Evolutionary conservation across 495 filamentous ascomycete genomes (phyloP).

Genomic region (Hypoxylon subgilvum): DNA sequence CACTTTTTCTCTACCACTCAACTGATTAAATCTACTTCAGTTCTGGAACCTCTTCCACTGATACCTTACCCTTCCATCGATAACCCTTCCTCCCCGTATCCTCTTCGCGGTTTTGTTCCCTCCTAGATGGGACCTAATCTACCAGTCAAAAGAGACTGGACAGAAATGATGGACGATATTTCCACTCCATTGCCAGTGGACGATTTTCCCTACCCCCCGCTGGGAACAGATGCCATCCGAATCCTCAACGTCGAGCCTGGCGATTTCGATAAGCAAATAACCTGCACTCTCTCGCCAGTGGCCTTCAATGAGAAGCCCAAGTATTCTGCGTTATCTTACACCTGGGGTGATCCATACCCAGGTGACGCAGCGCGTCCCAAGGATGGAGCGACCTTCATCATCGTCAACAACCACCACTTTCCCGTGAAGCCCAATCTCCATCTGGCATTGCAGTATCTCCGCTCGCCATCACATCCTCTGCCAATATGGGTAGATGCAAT

Average conservation of each 20-base stretch:
- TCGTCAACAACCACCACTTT: constrained; percentile 27
- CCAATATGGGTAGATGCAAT: constrained; percentile 9
- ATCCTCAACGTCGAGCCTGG: constrained; percentile 29
- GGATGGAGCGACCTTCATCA: constrained; percentile 7
- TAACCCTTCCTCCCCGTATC: too few species aligned
- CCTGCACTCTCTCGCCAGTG: constrained; percentile 15
- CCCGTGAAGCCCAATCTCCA: constrained; percentile 27
- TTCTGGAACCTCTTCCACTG: too few species aligned
- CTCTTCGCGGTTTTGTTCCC: too few species aligned
- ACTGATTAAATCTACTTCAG: too few species aligned
- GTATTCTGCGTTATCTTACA: constrained; percentile 35
- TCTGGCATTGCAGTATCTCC: constrained; percentile 30
- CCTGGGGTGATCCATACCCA: constrained; percentile 20
- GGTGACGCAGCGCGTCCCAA: neutral
- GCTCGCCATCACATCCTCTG: constrained; percentile 18
- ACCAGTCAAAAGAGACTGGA: too few species aligned
- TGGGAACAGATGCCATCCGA: constrained; percentile 24
- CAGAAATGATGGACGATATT: neutral
- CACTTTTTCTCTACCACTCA: too few species aligned
- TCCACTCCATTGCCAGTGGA: neutral
- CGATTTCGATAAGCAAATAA: constrained; percentile 19
- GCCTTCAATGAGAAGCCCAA: constrained; percentile 20
- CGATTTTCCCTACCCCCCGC: constrained; percentile 18
- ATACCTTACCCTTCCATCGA: too few species aligned
- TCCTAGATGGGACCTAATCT: too few species aligned